Percentiles rank a stretch among this genome's conserved stretches.
These are phyloP conservation scores for Astrothelium subdiscretum DNA, from an alignment of 495 filamentous ascomycete genomes.

Conservation along the genomic window DNA sequence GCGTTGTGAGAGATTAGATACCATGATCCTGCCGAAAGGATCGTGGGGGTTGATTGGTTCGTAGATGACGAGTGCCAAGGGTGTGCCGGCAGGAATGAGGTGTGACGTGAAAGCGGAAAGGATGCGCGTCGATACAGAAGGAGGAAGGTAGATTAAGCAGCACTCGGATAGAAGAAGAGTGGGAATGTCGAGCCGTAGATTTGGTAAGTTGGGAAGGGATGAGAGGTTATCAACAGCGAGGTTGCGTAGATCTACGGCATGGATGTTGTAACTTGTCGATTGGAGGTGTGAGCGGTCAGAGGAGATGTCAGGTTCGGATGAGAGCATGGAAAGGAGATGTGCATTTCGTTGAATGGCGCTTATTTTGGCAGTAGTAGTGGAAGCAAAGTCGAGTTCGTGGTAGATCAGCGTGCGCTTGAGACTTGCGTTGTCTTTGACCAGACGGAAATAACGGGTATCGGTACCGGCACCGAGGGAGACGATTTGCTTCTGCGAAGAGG, in stretches of 20 bases:
- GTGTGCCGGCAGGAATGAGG: slow-evolving; percentile 34
- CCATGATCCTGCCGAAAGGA: slow-evolving; percentile 82
- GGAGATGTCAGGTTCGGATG: slow-evolving; percentile 17
- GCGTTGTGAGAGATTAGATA: slow-evolving; percentile 75
- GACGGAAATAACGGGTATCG: slow-evolving; percentile 75
- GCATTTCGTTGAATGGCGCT: slow-evolving; percentile 30
- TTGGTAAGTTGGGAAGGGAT: slow-evolving; percentile 28
- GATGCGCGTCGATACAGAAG: slow-evolving; percentile 46
- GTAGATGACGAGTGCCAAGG: slow-evolving; percentile 65
- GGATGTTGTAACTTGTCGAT: slow-evolving; percentile 49
- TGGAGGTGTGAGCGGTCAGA: slow-evolving; percentile 13
- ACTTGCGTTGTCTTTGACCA: slow-evolving; percentile 33
- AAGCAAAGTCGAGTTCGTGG: slow-evolving; percentile 85
- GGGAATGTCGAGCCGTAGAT: slow-evolving; percentile 43
- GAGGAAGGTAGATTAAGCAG: slow-evolving; percentile 77
- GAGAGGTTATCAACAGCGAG: slow-evolving; percentile 29
- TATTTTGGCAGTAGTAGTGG: slow-evolving; percentile 58
- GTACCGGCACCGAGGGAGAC: slow-evolving; percentile 90
- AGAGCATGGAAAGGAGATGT: background rate
- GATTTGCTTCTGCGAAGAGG: slow-evolving; percentile 54
- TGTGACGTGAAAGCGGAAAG: slow-evolving; percentile 53
- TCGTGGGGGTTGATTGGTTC: slow-evolving; percentile 78
- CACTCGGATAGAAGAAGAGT: slow-evolving; percentile 87
- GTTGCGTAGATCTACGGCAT: slow-evolving; percentile 68
- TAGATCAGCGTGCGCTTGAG: slow-evolving; percentile 45